phyloP scores from a whole-genome alignment of 495 filamentous ascomycete genomes.

The Rostrohypoxylon terebratum region DNA sequence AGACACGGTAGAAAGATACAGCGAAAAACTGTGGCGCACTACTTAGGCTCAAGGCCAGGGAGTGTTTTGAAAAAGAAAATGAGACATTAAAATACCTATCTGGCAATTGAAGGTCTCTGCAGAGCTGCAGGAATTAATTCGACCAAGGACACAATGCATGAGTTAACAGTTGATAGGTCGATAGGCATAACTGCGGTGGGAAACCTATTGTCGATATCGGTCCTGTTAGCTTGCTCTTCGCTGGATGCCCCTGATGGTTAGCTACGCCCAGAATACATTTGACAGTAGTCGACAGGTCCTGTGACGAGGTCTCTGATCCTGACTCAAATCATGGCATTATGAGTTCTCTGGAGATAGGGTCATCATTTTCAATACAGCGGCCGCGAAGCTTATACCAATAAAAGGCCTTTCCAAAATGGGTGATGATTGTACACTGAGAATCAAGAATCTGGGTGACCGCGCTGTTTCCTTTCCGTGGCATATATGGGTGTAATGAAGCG shows the following conservation, averaged over 20 bases:
- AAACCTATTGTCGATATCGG: conserved; percentile 10
- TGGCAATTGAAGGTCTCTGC: background rate
- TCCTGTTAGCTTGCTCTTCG: background rate
- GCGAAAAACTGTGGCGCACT: background rate
- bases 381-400: conserved; percentile 16
- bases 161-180: background rate
- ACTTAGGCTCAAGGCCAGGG: background rate
- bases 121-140: background rate
- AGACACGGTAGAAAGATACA: background rate
- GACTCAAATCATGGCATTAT: conserved; percentile 9
- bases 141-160: background rate
- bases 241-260: background rate
- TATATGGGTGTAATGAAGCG: background rate
- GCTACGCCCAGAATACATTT: background rate
- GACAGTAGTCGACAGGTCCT: background rate
- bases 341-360: background rate
- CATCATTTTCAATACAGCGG: conserved; percentile 13
- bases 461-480: background rate
- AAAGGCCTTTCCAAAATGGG: conserved; percentile 14
- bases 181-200: conserved; percentile 1
- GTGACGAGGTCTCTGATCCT: conserved; percentile 7
- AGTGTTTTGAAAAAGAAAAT: background rate
- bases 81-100: background rate
- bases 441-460: background rate
- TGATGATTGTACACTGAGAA: background rate